These are phyloP conservation scores for Candida dubliniensis DNA, from an alignment of 1,139 yeast species.

Conservation along the genomic window DNA sequence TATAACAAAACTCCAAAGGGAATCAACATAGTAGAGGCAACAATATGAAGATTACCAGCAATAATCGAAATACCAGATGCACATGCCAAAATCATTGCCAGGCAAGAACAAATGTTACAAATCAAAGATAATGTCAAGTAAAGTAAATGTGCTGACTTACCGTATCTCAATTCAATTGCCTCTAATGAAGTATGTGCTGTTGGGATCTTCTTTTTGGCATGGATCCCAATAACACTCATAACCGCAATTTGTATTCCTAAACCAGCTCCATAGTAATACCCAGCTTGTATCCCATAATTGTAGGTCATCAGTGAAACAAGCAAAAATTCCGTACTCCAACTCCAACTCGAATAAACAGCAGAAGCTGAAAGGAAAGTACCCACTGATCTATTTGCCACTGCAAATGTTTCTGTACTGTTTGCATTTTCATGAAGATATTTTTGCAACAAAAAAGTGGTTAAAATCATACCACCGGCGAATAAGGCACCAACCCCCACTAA, in stretches of 20 bases:
- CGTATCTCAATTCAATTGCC: conserved; percentile 32
- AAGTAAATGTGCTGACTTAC: conserved; percentile 29
- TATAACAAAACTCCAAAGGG: conserved; percentile 38
- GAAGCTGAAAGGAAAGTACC: conserved; percentile 28
- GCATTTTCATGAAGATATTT: conserved; percentile 29
- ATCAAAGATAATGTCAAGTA: conserved; percentile 32
- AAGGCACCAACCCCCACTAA: conserved; percentile 32
- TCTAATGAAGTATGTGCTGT: conserved; percentile 31
- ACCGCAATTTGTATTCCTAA: conserved; percentile 30
- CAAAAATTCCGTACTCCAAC: conserved; percentile 33
- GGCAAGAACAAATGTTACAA: conserved; percentile 33
- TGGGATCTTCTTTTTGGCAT: conserved; percentile 33
- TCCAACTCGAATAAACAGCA: conserved; percentile 30
- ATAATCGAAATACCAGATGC: conserved; percentile 35
- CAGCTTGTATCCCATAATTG: conserved; percentile 29
- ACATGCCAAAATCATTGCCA: conserved; percentile 40
- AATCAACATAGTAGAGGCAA: conserved; percentile 33
- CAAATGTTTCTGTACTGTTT: conserved; percentile 30
- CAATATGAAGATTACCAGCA: conserved; percentile 34
- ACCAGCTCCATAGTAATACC: conserved; percentile 30
- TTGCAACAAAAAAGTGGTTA: conserved; percentile 24
- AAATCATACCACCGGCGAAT: conserved; percentile 31
- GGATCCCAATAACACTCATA: conserved; percentile 29
- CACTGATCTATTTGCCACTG: conserved; percentile 30
- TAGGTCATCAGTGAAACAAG: conserved; percentile 29